phyloP scores from a whole-genome alignment of 192 early-diverging fungal species.

The Dissophora globulifera region DNA sequence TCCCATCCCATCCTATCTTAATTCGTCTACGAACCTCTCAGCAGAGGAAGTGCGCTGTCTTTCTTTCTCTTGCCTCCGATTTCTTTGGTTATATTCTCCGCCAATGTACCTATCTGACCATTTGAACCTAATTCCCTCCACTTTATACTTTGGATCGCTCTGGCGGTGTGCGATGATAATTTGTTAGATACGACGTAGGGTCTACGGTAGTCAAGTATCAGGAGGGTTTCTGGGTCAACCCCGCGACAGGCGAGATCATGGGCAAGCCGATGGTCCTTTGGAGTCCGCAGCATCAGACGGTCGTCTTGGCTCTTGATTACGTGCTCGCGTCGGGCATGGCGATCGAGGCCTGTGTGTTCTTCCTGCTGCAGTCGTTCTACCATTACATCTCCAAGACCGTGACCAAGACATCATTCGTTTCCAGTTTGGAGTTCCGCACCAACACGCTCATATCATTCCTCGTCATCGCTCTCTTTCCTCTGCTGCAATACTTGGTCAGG shows the following conservation, averaged over 20 bases:
- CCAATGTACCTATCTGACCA: too few species aligned
- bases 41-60: too few species aligned
- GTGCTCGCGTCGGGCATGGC: slow-evolving; percentile 19
- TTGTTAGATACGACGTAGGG: slow-evolving; percentile 25
- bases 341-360: slow-evolving; percentile 18
- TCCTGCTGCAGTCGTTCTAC: slow-evolving; percentile 24
- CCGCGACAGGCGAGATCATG: slow-evolving; percentile 8
- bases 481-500: slow-evolving; percentile 21
- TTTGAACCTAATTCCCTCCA: too few species aligned
- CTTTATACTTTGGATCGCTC: too few species aligned
- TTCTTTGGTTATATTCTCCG: too few species aligned
- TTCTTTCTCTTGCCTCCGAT: too few species aligned
- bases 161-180: not conserved
- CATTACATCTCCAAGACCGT: slow-evolving; percentile 35
- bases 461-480: slow-evolving; percentile 10
- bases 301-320: slow-evolving; percentile 21
- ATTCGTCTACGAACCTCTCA: too few species aligned
- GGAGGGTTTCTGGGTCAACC: slow-evolving; percentile 34
- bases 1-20: too few species aligned
- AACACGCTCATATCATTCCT: slow-evolving; percentile 12
- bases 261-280: slow-evolving; percentile 10
- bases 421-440: slow-evolving; percentile 30
- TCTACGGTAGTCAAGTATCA: slow-evolving; percentile 19
- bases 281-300: not conserved
- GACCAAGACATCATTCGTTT: slow-evolving; percentile 36